These are phyloP conservation scores for Eragrostis nindensis DNA, from an alignment of 176 grass and related monocot species.

Conservation along the genomic window DNA sequence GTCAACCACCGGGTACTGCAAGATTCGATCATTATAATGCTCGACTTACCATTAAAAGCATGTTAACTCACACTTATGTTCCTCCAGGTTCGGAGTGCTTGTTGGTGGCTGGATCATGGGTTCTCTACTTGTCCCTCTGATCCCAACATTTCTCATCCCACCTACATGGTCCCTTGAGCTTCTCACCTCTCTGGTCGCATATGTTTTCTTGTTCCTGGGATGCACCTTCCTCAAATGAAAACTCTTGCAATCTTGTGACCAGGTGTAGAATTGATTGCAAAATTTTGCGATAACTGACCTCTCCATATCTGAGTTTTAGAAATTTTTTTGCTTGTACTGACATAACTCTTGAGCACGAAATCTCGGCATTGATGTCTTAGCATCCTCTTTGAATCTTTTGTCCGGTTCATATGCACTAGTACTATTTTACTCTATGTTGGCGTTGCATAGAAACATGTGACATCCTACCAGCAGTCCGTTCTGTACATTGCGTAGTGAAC, in stretches of 20 bases:
- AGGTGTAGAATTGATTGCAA: slow-evolving; percentile 23
- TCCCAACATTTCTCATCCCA: slow-evolving; percentile 78
- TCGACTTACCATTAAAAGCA: slow-evolving; percentile 11
- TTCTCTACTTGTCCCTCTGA: slow-evolving; percentile 70
- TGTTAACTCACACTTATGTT: slow-evolving; percentile 23
- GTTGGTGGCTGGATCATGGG: slow-evolving; percentile 85
- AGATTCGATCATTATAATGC: background rate
- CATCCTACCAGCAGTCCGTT: background rate
- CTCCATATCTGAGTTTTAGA: background rate
- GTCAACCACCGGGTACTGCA: slow-evolving; percentile 69
- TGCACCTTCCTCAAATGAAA: slow-evolving; percentile 86
- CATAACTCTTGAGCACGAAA: background rate
- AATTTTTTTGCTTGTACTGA: slow-evolving; percentile 9
- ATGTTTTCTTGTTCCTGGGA: slow-evolving; percentile 87
- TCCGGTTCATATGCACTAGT: background rate
- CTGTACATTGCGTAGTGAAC: background rate
- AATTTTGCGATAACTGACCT: slow-evolving; percentile 34
- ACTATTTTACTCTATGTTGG: background rate
- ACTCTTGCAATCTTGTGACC: slow-evolving; percentile 19
- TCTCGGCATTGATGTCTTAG: background rate
- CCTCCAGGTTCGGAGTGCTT: slow-evolving; percentile 79
- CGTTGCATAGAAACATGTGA: background rate
- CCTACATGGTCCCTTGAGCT: slow-evolving; percentile 97
- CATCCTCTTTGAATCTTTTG: background rate
- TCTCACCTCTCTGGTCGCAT: slow-evolving; percentile 81